These are phyloP conservation scores for Margaritispora aquatica DNA, from an alignment of 495 filamentous ascomycete species.

Conservation along the genomic window DNA sequence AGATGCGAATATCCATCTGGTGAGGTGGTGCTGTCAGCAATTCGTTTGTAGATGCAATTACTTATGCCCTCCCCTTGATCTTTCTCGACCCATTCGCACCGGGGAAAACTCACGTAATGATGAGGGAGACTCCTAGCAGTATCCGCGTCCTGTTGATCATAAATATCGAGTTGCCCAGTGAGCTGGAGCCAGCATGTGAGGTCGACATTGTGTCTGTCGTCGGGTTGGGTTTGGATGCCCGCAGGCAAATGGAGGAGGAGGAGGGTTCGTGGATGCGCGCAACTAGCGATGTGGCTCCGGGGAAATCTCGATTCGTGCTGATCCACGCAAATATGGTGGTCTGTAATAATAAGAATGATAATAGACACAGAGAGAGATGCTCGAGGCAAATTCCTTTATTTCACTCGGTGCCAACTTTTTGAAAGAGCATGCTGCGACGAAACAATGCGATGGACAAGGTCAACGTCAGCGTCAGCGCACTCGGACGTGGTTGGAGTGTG, in stretches of 20 bases:
- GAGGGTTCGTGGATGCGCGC: background rate
- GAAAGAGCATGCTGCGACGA: no score
- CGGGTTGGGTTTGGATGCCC: background rate
- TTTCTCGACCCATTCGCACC: no score
- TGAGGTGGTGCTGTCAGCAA: background rate
- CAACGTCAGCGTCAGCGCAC: no score
- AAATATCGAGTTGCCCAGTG: slow-evolving; percentile 18
- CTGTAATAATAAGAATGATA: background rate
- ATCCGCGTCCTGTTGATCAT: slow-evolving; percentile 25
- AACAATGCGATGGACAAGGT: no score
- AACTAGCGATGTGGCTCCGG: background rate
- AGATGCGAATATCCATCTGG: slow-evolving; percentile 36
- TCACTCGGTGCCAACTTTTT: no score
- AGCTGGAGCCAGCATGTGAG: slow-evolving; percentile 5
- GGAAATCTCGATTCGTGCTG: no score
- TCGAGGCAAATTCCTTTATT: no score
- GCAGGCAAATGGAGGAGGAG: background rate
- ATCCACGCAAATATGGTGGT: no score
- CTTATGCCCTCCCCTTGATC: background rate
- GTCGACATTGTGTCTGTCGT: slow-evolving; percentile 3
- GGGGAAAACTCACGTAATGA: slow-evolving; percentile 24
- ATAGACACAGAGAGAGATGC: no score
- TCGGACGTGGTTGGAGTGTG: no score
- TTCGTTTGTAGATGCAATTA: no score
- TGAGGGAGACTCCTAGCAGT: slow-evolving; percentile 24